Conservation (phyloP, 441 rosid species). For the Eutrema salsugineum region DNA sequence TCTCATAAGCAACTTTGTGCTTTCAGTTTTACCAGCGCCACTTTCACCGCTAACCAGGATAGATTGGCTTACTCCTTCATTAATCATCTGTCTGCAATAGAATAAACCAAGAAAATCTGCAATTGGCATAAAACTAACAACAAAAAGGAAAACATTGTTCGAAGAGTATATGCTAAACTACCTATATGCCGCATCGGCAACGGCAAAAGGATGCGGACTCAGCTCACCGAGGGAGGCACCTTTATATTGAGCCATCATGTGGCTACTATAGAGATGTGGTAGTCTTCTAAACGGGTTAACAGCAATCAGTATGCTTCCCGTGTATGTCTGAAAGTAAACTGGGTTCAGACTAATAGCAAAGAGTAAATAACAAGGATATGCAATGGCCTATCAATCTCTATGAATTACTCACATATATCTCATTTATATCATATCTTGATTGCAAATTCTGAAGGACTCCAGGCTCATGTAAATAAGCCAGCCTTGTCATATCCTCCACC, state of each 20-base stretch:
- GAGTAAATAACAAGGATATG: background rate
- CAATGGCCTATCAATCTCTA: background rate
- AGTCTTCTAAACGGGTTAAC: constrained; percentile 88
- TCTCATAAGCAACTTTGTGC: constrained; percentile 89
- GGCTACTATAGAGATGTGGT: constrained; percentile 88
- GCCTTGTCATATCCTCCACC: constrained; percentile 97
- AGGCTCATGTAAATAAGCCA: constrained; percentile 95
- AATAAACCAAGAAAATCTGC: constrained; percentile 22
- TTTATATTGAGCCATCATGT: constrained; percentile 95
- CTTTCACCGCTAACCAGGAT: constrained; percentile 98
- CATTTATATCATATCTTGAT: constrained; percentile 94
- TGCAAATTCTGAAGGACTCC: constrained; percentile 91
- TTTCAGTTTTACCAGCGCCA: constrained; percentile 98
- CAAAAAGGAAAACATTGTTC: background rate
- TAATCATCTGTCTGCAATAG: constrained; percentile 70
- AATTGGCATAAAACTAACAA: constrained; percentile 8
- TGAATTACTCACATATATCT: constrained; percentile 73
- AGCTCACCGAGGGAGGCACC: constrained; percentile 93
- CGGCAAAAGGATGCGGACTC: constrained; percentile 96
- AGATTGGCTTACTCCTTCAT: constrained; percentile 80
- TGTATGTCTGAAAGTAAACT: constrained; percentile 63
- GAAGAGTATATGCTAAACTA: constrained; percentile 17
- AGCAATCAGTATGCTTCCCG: constrained; percentile 90
- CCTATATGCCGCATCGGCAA: constrained; percentile 98
- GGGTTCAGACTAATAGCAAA: background rate